These are phyloP conservation scores for Hypoxylon lienhwacheense DNA, from an alignment of 495 filamentous ascomycete genomes.

Conservation along the genomic window DNA sequence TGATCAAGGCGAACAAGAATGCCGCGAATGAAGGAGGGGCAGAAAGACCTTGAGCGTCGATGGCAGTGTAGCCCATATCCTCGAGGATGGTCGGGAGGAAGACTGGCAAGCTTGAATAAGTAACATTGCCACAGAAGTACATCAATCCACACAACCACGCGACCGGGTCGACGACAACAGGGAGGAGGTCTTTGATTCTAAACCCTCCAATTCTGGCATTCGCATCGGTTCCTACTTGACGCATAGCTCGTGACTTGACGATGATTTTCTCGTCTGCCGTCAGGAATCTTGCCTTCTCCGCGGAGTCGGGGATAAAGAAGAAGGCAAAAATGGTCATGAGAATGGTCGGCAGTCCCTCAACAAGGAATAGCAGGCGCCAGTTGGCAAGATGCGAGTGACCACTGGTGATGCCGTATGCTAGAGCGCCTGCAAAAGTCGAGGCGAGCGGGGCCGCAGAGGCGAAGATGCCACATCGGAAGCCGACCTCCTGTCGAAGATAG, in stretches of 20 bases:
- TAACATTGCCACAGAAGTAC: conserved; percentile 55
- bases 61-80: conserved; percentile 72
- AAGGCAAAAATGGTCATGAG: conserved; percentile 62
- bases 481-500: conserved; percentile 73
- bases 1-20: conserved; percentile 64
- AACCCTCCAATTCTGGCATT: conserved; percentile 50
- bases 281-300: conserved; percentile 66
- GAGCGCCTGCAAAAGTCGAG: conserved; percentile 73
- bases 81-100: conserved; percentile 78
- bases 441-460: conserved; percentile 72
- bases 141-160: conserved; percentile 42
- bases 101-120: conserved; percentile 75
- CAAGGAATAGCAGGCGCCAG: conserved; percentile 76
- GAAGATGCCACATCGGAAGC: conserved; percentile 72
- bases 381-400: conserved; percentile 65
- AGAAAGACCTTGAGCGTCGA: conserved; percentile 74
- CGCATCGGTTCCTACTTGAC: conserved; percentile 59
- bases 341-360: conserved; percentile 72
- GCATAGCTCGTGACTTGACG: conserved; percentile 60
- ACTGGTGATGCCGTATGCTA: conserved; percentile 77
- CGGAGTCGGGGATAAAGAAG: conserved; percentile 69
- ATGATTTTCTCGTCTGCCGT: conserved; percentile 68
- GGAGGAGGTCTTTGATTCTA: conserved; percentile 58
- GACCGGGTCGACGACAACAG: conserved; percentile 60
- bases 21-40: conserved; percentile 76